Conservation (phyloP, 1,284 basidiomycete genomes). For the Thecaphora thlaspeos region DNA sequence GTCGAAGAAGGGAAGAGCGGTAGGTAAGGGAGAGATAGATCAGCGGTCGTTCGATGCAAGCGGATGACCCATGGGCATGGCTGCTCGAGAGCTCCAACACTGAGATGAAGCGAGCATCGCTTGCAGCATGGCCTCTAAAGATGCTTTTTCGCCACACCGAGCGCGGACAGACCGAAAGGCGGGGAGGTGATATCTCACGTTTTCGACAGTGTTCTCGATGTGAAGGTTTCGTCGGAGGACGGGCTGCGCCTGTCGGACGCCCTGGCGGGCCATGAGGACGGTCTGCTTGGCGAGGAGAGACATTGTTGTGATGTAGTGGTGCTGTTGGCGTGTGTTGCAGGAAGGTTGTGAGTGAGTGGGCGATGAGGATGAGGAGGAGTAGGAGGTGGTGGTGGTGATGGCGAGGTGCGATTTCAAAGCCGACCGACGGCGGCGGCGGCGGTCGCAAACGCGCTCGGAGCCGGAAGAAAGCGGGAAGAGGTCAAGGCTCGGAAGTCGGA, state of each 20-base stretch:
- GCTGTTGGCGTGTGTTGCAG: background rate
- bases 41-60: too few relatives aligned
- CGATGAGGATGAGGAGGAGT: slow-evolving; percentile 1
- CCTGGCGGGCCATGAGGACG: slow-evolving; percentile 39
- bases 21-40: background rate
- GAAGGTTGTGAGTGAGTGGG: background rate
- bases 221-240: slow-evolving; percentile 44
- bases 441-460: too few relatives aligned
- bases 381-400: background rate
- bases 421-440: background rate
- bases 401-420: background rate
- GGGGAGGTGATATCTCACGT: slow-evolving; percentile 31
- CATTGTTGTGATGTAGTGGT: slow-evolving; percentile 20
- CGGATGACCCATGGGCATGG: too few relatives aligned
- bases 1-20: too few relatives aligned
- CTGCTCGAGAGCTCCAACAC: too few relatives aligned
- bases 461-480: too few relatives aligned
- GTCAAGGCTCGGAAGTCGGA: too few relatives aligned
- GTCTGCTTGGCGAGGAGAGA: slow-evolving; percentile 40
- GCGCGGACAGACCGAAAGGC: too few relatives aligned
- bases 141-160: too few relatives aligned
- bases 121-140: too few relatives aligned
- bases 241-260: slow-evolving; percentile 40
- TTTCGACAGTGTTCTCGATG: slow-evolving; percentile 56
- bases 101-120: too few relatives aligned